These are phyloP conservation scores for Pascua guehoae DNA, from an alignment of 1,284 basidiomycete species.

Conservation along the genomic window DNA sequence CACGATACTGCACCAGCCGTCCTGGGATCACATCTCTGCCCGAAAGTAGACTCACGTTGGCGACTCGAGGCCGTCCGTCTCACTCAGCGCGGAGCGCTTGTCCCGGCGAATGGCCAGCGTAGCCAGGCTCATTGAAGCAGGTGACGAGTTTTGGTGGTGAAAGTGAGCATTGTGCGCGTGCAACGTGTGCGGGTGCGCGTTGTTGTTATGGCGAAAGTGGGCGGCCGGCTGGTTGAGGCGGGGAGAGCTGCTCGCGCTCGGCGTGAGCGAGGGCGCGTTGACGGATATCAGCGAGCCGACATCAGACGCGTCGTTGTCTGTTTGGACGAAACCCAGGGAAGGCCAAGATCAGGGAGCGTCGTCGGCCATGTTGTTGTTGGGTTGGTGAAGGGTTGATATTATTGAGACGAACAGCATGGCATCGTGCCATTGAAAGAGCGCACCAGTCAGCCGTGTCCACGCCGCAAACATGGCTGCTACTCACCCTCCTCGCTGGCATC, in stretches of 20 bases:
- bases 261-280: constrained; percentile 21
- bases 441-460: not conserved
- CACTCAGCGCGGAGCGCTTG: constrained; percentile 21
- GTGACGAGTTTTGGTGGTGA: too few relatives aligned
- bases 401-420: not conserved
- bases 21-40: too few relatives aligned
- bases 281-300: constrained; percentile 42
- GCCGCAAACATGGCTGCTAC: constrained; percentile 1
- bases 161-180: constrained; percentile 6
- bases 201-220: not conserved
- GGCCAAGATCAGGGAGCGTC: not conserved
- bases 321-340: not conserved
- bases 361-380: not conserved
- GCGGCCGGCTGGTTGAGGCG: constrained; percentile 13
- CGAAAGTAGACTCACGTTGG: constrained; percentile 43
- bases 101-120: constrained; percentile 13
- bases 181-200: constrained; percentile 4
- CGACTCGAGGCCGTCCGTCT: constrained; percentile 45
- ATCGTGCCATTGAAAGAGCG: not conserved
- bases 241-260: constrained; percentile 18
- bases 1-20: not conserved
- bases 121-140: too few relatives aligned
- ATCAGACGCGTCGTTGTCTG: constrained; percentile 47
- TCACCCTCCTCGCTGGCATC: constrained; percentile 49
- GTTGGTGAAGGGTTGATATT: not conserved